Evolutionary conservation across 1,139 yeast genomes (phyloP).

Genomic region (Kurtzmaniella quercitrusa): DNA sequence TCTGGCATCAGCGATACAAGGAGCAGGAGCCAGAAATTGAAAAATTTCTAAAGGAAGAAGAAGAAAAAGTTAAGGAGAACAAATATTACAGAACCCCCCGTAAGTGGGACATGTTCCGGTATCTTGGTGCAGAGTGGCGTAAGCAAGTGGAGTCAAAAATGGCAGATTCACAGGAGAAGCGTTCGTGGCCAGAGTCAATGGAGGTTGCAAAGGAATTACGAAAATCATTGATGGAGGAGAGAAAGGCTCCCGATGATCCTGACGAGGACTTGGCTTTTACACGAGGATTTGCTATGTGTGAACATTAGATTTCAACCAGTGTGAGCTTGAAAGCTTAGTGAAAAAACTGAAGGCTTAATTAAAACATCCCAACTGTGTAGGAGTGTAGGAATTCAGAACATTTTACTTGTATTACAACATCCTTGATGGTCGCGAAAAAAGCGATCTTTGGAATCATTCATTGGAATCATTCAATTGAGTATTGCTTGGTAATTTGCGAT

Average conservation of each 20-base stretch:
- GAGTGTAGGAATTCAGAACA: no score
- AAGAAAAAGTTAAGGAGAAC: not conserved
- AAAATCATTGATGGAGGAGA: slow-evolving; percentile 30
- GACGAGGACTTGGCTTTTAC: slow-evolving; percentile 13
- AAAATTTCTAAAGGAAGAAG: slow-evolving; percentile 8
- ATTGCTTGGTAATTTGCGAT: no score
- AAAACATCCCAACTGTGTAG: no score
- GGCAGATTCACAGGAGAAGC: not conserved
- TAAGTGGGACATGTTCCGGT: not conserved
- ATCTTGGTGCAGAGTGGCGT: not conserved
- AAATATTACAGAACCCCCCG: not conserved
- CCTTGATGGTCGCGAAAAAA: no score
- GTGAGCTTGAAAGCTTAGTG: no score
- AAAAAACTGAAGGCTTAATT: no score
- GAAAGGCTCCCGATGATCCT: slow-evolving; percentile 13
- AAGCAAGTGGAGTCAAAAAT: not conserved
- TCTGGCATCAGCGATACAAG: slow-evolving; percentile 4
- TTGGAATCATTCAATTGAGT: no score
- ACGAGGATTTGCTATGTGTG: slow-evolving; percentile 25
- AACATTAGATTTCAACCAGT: slow-evolving; percentile 25
- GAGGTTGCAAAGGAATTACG: slow-evolving; percentile 13
- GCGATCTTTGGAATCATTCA: no score
- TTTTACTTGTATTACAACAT: no score
- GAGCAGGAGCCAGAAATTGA: slow-evolving; percentile 3
- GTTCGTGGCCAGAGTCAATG: slow-evolving; percentile 14